Evolutionary conservation across 768 basidiomycete species (phyloP), one percentile per base, ranked within the genome.

Genomic region (Lentinula boryana): DNA sequence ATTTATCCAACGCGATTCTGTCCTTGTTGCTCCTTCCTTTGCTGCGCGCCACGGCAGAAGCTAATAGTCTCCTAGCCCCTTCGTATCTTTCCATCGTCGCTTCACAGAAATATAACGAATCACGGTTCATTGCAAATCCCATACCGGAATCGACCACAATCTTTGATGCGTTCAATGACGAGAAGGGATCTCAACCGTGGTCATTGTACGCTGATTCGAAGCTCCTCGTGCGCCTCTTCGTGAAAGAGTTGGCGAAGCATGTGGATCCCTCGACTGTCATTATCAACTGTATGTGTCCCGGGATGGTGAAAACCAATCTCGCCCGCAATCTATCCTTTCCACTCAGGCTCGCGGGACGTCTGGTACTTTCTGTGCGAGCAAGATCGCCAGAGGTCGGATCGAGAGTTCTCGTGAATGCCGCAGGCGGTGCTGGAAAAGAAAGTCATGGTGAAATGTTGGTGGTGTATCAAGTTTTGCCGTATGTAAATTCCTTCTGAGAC

Each of bases 251-350:
- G 10, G 65, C 64, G 10, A 56, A 60, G 44, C 63, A 57, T 21
- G 54, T 55, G 36, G 62, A 66, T 54, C 43, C 65, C 18, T 60
- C 65, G 15, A 46, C 51, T 13, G 65, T 68, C 6, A 63, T 63
- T 27, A 64, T 68, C 16, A 66, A 68, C 57, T 56, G 59, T 31
- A 63, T 66, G n/a, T 68, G 67, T 48, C 67, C 67, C 0, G 67
- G 67, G 15, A 61, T 64, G 61, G 65, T 65, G 8, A 46, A 35
- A 23, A 66, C 64, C 1, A 63, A 56, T 32, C 21, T 68, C n/a
- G 52, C 60, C 10, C 51, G 35, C 23, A 41, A 53, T 8, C 53
- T 63, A 36, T 52, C 61, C 10, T 58, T 50, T 56, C 58, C 48
- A 36, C 21, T 63, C n/a, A 31, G 46, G 4, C 1, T 50, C 21